Conservation (phyloP, 805 yeast genomes). For the Starmerella potacharoeniae region DNA sequence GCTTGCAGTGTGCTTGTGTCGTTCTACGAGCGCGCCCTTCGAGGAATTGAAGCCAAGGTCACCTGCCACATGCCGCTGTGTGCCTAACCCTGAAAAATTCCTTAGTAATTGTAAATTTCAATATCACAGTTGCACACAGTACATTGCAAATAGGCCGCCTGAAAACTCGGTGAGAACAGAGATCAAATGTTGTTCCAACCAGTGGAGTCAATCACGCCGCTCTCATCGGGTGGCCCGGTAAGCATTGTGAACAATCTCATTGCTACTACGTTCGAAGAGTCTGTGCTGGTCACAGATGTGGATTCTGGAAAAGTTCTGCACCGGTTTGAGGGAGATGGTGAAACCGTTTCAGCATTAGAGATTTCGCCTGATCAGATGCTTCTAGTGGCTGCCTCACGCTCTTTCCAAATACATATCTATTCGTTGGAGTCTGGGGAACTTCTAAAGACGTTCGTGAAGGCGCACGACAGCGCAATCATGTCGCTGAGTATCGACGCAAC, state of each 20-base stretch:
- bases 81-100: neutral
- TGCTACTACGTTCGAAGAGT: constrained; percentile 74
- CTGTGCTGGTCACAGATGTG: constrained; percentile 58
- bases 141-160: neutral
- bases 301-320: constrained; percentile 46
- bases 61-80: neutral
- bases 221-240: constrained; percentile 79
- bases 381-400: constrained; percentile 67
- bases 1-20: neutral
- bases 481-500: constrained; percentile 68
- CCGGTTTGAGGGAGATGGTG: constrained; percentile 74
- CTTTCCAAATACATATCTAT: constrained; percentile 67
- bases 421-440: constrained; percentile 21
- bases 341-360: constrained; percentile 59
- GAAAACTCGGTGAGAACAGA: too few relatives aligned
- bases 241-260: constrained; percentile 49
- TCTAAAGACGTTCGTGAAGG: constrained; percentile 26
- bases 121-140: neutral
- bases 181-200: constrained; percentile 21
- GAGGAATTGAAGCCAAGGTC: neutral
- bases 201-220: constrained; percentile 45
- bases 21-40: neutral
- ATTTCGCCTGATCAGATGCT: constrained; percentile 64
- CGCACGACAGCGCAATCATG: constrained; percentile 64
- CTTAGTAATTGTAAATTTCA: neutral